Evolutionary conservation across 352 stramenopile genomes (phyloP), one percentile per base, ranked within the genome.

Genomic region (Elongisporangium anandrum): DNA sequence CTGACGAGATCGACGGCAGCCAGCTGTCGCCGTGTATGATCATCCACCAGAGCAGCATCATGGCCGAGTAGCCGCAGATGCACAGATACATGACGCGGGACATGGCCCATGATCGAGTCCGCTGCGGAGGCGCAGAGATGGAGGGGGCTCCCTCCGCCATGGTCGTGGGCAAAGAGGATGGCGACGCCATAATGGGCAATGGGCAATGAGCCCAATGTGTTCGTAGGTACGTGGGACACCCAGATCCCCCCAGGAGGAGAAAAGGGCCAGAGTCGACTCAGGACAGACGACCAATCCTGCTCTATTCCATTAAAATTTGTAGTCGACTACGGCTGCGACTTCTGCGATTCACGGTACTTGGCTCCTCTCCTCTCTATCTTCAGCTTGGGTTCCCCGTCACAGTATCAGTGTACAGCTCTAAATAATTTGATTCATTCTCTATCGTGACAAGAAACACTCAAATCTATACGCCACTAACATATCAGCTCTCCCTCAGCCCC

Each of bases 21-120:
- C 22, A 38, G 47, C 51, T 49, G 50, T 68, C 66, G 22, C 61
- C 62, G n/a, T 59, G 62, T 4, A 68, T 21, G 19, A 55, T 63
- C 21, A 73, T 54, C 66, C 66, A 73, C 66, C 66, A 73, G 55
- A 70, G 60, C 4, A 73, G 55, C 50, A 73, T 38, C 29, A 56
- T 56, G 16, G 53, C 52, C 3, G 55, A 15, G 55, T 73, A 73
- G 19, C 69, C 45, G 20, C 50, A 59, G 13, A 73, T 63, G 5
- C 54, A 58, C 26, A 55, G 13, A 50, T 66, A 73, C 66, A 73
- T 62, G 34, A 62, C 47, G 10, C 53, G 26, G 1, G 63, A 55
- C 6, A 67, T 73, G 24, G 60, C 22, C 22, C 51, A 45, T 7
- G 13, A 16, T 10, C 22, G 17, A 16, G 51, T 22, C 51, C 19